A percentile compares a stretch with the other conserved stretches of the same genome.
Conservation (phyloP, 805 yeast species). For the Metschnikowia reukaufii region DNA sequence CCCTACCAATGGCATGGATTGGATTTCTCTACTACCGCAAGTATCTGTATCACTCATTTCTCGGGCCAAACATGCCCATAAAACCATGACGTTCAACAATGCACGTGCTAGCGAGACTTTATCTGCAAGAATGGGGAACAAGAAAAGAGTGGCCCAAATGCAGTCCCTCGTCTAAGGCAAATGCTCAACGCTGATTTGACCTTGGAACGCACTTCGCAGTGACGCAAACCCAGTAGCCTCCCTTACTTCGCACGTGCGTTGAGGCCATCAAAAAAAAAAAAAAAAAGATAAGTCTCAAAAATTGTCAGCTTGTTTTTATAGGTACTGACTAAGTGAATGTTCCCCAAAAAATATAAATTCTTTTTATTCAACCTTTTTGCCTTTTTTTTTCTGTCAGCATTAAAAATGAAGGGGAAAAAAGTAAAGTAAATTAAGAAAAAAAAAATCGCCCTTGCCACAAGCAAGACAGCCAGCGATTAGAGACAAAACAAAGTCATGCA, state of each 20-base stretch:
- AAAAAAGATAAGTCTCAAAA: no score
- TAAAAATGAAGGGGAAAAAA: not conserved
- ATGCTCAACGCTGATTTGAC: not conserved
- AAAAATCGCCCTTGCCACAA: no score
- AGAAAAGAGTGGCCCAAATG: not conserved
- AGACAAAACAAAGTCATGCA: not conserved
- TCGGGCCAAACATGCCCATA: not conserved
- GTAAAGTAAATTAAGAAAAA: not conserved
- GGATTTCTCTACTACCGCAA: no score
- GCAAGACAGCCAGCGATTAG: not conserved
- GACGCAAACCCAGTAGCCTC: not conserved
- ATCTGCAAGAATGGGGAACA: conserved; percentile 7
- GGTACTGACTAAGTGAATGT: no score
- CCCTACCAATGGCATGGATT: no score
- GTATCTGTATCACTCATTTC: not conserved
- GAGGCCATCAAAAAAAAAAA: no score
- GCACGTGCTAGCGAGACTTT: conserved; percentile 4
- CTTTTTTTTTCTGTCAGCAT: not conserved
- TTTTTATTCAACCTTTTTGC: not conserved
- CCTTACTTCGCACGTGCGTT: not conserved
- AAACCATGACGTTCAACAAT: not conserved
- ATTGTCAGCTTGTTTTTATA: no score
- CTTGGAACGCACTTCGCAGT: not conserved
- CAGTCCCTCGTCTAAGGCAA: conserved; percentile 3
- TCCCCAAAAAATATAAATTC: no score